Conservation (phyloP, 768 basidiomycete species). For the Boletus patriciae region DNA sequence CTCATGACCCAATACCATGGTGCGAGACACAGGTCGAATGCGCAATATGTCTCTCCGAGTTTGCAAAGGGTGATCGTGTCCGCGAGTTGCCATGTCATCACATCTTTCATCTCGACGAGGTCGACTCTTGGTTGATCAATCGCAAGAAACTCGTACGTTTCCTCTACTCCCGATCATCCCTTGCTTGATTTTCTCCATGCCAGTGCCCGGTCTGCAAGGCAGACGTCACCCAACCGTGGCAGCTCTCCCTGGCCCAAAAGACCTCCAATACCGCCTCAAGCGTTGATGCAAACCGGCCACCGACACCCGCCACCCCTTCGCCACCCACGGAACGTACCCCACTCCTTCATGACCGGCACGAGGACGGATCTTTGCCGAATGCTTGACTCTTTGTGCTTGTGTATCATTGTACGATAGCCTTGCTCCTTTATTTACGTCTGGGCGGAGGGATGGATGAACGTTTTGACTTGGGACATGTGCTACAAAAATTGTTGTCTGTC, state of each 20-base stretch:
- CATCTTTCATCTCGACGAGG: constrained; percentile 89
- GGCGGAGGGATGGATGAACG: background rate
- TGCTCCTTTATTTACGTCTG: constrained; percentile 6
- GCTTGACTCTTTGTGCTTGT: constrained; percentile 16
- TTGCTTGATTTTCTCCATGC: constrained; percentile 2
- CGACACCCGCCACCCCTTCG: constrained; percentile 15
- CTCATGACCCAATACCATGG: constrained; percentile 56
- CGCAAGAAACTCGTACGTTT: constrained; percentile 85
- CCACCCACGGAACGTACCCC: constrained; percentile 35
- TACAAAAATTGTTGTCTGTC: constrained; percentile 5
- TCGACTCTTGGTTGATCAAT: constrained; percentile 90
- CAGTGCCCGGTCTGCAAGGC: constrained; percentile 93
- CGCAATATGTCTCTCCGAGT: constrained; percentile 89
- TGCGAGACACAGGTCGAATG: constrained; percentile 85
- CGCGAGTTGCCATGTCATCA: constrained; percentile 93
- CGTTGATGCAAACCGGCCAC: constrained; percentile 1
- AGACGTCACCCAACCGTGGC: constrained; percentile 74
- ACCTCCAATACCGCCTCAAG: constrained; percentile 1
- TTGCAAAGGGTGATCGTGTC: constrained; percentile 84
- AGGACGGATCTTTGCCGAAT: constrained; percentile 12
- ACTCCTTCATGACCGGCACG: constrained; percentile 26
- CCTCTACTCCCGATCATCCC: background rate
- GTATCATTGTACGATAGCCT: constrained; percentile 27
- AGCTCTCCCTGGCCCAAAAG: constrained; percentile 22
- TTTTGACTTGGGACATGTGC: constrained; percentile 8